phyloP scores from a whole-genome alignment of 768 basidiomycete species.

The Brasilioporus rufonigricans region DNA sequence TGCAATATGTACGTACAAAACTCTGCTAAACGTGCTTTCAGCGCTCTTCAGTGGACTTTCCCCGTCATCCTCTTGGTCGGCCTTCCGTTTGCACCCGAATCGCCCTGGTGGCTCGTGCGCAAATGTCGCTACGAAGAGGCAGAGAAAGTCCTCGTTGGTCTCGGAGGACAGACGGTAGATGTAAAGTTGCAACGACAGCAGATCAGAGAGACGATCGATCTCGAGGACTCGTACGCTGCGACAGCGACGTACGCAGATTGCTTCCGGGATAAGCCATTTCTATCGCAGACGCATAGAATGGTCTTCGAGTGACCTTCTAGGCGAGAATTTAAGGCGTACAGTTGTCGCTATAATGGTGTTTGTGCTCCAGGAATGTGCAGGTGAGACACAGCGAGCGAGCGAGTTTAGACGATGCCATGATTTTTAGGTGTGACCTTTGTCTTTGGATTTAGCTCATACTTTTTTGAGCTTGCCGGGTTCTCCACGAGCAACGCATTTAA shows the following conservation, averaged over 20 bases:
- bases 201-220: constrained; percentile 29
- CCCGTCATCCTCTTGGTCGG: constrained; percentile 31
- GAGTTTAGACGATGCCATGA: background rate
- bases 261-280: constrained; percentile 23
- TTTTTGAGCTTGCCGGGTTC: constrained; percentile 37
- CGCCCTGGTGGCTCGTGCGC: too few species aligned
- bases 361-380: constrained; percentile 26
- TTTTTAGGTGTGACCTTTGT: constrained; percentile 26
- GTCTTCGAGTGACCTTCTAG: background rate
- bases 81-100: constrained; percentile 31
- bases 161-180: constrained; percentile 24
- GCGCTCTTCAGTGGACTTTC: constrained; percentile 34
- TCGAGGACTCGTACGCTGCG: constrained; percentile 28
- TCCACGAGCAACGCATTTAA: constrained; percentile 28
- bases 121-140: too few species aligned
- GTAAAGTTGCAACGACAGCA: constrained; percentile 24
- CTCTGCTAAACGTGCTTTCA: background rate
- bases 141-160: constrained; percentile 1
- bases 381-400: constrained; percentile 1
- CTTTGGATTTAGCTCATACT: constrained; percentile 32
- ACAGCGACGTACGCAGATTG: constrained; percentile 33
- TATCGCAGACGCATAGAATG: too few species aligned
- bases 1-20: background rate
- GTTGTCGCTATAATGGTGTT: constrained; percentile 31
- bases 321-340: constrained; percentile 21